Conservation (phyloP, 306 rosid genomes). For the Crataegus laevigata region DNA sequence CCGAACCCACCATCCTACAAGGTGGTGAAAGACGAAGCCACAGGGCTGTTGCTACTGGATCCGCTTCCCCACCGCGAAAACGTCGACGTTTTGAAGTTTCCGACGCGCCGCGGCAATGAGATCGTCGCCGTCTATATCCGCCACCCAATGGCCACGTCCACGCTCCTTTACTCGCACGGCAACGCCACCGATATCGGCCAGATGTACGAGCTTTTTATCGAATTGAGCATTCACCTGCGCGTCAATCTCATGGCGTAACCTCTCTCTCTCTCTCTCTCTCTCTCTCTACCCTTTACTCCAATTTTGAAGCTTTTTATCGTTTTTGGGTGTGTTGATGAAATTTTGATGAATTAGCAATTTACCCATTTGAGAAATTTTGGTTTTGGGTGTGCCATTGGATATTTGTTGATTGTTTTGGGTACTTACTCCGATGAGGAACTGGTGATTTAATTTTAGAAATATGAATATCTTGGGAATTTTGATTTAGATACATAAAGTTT, state of each 20-base stretch:
- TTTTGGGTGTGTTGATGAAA: background rate
- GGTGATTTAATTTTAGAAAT: background rate
- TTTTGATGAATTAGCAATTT: background rate
- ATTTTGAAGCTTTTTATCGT: background rate
- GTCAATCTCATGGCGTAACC: constrained; percentile 69
- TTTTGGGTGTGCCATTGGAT: background rate
- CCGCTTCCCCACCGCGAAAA: constrained; percentile 66
- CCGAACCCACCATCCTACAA: constrained; percentile 80
- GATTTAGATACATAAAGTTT: background rate
- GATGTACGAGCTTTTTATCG: constrained; percentile 81
- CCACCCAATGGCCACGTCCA: constrained; percentile 66
- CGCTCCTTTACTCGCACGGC: constrained; percentile 78
- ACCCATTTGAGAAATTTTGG: background rate
- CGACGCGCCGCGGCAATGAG: constrained; percentile 68
- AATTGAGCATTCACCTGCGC: constrained; percentile 67
- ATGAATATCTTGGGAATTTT: background rate
- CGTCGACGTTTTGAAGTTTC: constrained; percentile 64
- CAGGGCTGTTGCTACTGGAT: constrained; percentile 49
- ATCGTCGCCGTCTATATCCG: constrained; percentile 78
- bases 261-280: background rate
- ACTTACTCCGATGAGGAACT: background rate
- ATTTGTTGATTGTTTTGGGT: background rate
- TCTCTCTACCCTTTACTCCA: constrained; percentile 8
- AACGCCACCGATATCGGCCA: constrained; percentile 85
- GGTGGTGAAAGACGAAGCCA: constrained; percentile 36